A percentile compares a stretch with the other conserved stretches of the same genome.
phyloP scores from a whole-genome alignment of 140 eudicot genomes.

The Stevia rebaudiana region DNA sequence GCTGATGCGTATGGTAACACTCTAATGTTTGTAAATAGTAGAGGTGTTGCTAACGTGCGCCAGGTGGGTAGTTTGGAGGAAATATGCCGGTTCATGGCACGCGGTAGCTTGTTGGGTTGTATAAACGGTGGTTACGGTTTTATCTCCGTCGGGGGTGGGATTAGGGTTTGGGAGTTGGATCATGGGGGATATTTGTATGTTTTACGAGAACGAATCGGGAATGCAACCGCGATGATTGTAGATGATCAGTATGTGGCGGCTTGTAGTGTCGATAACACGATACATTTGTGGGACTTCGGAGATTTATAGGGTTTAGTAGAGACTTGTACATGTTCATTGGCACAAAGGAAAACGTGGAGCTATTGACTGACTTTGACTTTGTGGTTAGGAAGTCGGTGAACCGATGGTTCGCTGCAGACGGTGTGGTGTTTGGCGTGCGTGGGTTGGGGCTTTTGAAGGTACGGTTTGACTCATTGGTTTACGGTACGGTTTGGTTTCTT shows the following conservation, averaged over 20 bases:
- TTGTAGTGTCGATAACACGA: slow-evolving; percentile 40
- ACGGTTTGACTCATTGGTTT: neutral
- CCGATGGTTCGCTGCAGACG: neutral
- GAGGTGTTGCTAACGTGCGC: slow-evolving; percentile 57
- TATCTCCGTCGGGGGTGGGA: slow-evolving; percentile 38
- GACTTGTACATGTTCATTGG: neutral
- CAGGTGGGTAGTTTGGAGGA: slow-evolving; percentile 48
- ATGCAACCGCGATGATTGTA: slow-evolving; percentile 39
- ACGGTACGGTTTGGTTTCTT: neutral
- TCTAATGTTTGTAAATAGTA: slow-evolving; percentile 41
- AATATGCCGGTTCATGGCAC: slow-evolving; percentile 50
- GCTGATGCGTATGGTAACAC: slow-evolving; percentile 45
- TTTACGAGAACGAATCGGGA: slow-evolving; percentile 60
- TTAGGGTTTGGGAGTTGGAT: slow-evolving; percentile 71
- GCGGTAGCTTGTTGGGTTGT: slow-evolving; percentile 58
- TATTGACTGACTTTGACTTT: neutral
- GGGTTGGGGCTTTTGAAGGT: neutral
- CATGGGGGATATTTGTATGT: slow-evolving; percentile 50
- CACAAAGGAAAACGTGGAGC: neutral
- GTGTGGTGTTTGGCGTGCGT: neutral
- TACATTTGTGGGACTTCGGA: slow-evolving; percentile 93
- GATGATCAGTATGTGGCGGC: slow-evolving; percentile 62
- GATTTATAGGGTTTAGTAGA: slow-evolving; percentile 36
- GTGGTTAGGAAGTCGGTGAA: neutral
- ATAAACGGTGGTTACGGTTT: slow-evolving; percentile 58